phyloP scores from a whole-genome alignment of 208 protist species.

The Vickermania spadyakhi region DNA sequence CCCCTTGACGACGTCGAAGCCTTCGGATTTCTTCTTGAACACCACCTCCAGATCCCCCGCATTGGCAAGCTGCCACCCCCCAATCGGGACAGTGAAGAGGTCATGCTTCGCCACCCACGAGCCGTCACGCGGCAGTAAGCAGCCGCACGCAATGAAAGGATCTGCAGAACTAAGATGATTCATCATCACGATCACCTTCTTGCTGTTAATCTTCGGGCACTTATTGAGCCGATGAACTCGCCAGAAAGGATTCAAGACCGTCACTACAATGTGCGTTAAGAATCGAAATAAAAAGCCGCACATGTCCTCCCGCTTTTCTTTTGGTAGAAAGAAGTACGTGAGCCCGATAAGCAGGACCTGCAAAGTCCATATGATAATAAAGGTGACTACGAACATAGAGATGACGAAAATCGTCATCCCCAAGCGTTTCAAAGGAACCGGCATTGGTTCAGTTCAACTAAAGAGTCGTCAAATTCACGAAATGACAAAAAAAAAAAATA shows the following conservation, averaged over 20 bases:
- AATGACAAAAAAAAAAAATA: not conserved
- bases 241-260: conserved; percentile 80
- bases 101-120: conserved; percentile 73
- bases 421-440: conserved; percentile 6
- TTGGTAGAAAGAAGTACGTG: conserved; percentile 51
- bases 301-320: conserved; percentile 44
- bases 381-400: conserved; percentile 30
- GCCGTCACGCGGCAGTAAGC: conserved; percentile 61
- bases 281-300: conserved; percentile 74
- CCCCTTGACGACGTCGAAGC: conserved; percentile 74
- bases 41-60: conserved; percentile 58
- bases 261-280: conserved; percentile 41
- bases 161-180: conserved; percentile 79
- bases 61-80: conserved; percentile 74
- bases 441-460: too few relatives aligned
- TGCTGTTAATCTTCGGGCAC: conserved; percentile 44
- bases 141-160: conserved; percentile 62
- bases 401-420: conserved; percentile 51
- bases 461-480: too few relatives aligned
- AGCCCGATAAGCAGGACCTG: conserved; percentile 53
- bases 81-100: conserved; percentile 79
- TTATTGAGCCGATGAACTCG: conserved; percentile 47
- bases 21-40: conserved; percentile 63
- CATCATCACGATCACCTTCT: conserved; percentile 76
- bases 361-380: conserved; percentile 52